These are phyloP conservation scores for Clarireedia homoeocarpa DNA, from an alignment of 2,329 filamentous ascomycete genomes.

Conservation along the genomic window DNA sequence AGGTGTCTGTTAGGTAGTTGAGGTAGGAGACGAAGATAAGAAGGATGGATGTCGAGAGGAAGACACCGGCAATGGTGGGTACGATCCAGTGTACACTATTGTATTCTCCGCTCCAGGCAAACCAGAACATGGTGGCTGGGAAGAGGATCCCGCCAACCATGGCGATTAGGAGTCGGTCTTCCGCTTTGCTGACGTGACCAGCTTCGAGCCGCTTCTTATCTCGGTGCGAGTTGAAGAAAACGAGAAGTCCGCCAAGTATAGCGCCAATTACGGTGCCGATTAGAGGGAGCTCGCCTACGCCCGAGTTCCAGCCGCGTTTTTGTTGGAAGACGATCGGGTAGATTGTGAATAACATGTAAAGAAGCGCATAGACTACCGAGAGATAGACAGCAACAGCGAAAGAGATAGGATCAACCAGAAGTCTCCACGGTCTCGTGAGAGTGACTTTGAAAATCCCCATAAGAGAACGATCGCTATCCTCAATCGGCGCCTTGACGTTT, in stretches of 20 bases:
- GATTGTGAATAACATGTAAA: constrained; percentile 28
- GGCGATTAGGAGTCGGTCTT: constrained; percentile 46
- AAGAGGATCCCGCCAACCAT: constrained; percentile 45
- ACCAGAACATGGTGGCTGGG: constrained; percentile 43
- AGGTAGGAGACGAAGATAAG: constrained; percentile 47
- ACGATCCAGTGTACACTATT: constrained; percentile 41
- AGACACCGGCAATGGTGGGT: constrained; percentile 36
- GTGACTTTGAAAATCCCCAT: constrained; percentile 59
- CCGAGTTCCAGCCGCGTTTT: constrained; percentile 37
- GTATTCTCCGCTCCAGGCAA: constrained; percentile 43
- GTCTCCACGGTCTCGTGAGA: constrained; percentile 84
- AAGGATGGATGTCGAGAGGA: constrained; percentile 34
- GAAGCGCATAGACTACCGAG: constrained; percentile 36
- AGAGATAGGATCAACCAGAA: constrained; percentile 83
- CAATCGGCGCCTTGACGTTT: constrained; percentile 46
- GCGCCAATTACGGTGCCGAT: constrained; percentile 50
- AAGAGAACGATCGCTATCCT: constrained; percentile 49
- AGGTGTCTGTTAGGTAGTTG: constrained; percentile 43
- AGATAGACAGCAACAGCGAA: constrained; percentile 79
- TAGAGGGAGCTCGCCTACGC: constrained; percentile 56
- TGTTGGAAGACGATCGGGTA: constrained; percentile 27
- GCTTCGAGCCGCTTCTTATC: constrained; percentile 30
- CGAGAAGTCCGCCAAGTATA: constrained; percentile 31
- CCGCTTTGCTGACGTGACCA: constrained; percentile 30
- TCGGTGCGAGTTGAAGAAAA: constrained; percentile 38